Evolutionary conservation across 2,329 filamentous ascomycete species (phyloP), one percentile per base, ranked within the genome.

Genomic region (Clarireedia hainanense): DNA sequence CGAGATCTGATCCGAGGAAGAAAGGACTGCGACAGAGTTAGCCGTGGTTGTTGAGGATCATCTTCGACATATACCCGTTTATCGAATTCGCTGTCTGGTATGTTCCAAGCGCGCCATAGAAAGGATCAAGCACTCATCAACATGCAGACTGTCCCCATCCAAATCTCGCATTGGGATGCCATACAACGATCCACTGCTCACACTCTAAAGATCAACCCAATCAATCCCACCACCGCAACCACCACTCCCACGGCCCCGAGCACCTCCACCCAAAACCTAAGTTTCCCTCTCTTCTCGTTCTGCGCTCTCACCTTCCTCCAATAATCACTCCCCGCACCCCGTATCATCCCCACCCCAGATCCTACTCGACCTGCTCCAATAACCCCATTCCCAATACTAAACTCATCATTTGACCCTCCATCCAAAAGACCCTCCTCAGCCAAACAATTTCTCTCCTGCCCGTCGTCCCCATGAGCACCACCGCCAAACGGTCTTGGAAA

Each of bases 391-490:
- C 30, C 15, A 2, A 24, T 39, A 37, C 43, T 37, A 30, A 23
- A 43, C 30, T 51, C 47, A 15, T 48, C 46, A 4, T 17, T 23
- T 12, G 14, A 36, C n/a, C 47, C 40, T 55, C 50, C 52, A 6
- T 36, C 47, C 37, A 50, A 51, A 26, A 55, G 36, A 17, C 52
- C 52, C 36, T 55, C 52, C 43, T 55, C 47, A 17, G 15, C 39
- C 15, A 17, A 7, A 6, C 20, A 42, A 54, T 49, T 17, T 7
- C 20, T 10, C 24, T 42, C 24, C 34, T 49, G 12, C 24, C 45
- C 39, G 27, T 47, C 39, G 9, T 54, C 34, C 26, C 48, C 30
- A 27, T 48, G 17, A 7, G 27, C 39, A 12, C 15, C 23, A 12
- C n/a, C 23, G 12, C n/a, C 12, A 6, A 9, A 40, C 5, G 52